Evolutionary conservation across 1,284 basidiomycete genomes (phyloP).

Genomic region (Trichosporon asahii): DNA sequence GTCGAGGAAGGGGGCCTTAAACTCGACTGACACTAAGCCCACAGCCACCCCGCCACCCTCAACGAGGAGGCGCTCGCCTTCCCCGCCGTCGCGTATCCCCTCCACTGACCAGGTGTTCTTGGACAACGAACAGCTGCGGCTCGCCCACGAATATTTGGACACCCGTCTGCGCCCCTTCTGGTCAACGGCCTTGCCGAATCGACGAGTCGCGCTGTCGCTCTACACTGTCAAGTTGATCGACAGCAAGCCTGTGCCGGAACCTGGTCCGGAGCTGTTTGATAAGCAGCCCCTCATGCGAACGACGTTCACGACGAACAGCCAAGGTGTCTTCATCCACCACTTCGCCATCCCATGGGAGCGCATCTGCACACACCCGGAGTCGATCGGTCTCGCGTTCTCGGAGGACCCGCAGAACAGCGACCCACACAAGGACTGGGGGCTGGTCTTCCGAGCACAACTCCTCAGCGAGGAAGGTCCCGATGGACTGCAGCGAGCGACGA

Average conservation of each 20-base stretch:
- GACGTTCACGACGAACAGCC: constrained; percentile 60
- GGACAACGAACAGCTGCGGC: constrained; percentile 50
- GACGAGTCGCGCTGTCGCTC: constrained; percentile 37
- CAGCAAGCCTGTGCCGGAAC: constrained; percentile 8
- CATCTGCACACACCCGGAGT: constrained; percentile 61
- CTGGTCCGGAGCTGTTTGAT: constrained; percentile 33
- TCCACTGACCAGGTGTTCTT: constrained; percentile 32
- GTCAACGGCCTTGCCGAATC: constrained; percentile 38
- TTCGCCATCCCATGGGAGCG: constrained; percentile 66
- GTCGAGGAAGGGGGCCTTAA: neutral
- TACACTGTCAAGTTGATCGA: constrained; percentile 28
- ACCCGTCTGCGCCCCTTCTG: constrained; percentile 69
- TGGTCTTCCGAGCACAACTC: constrained; percentile 28
- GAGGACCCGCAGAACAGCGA: constrained; percentile 44
- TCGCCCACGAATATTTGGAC: constrained; percentile 68
- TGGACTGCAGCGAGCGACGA: constrained; percentile 10
- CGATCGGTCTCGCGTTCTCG: constrained; percentile 61
- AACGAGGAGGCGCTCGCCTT: neutral
- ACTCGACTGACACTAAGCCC: neutral
- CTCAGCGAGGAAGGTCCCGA: constrained; percentile 19
- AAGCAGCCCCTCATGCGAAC: constrained; percentile 56
- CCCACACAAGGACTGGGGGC: constrained; percentile 48
- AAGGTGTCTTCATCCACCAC: constrained; percentile 67
- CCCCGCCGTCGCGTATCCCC: neutral
- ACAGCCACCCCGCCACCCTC: neutral